Evolutionary conservation across 2,329 filamentous ascomycete genomes (phyloP).

Genomic region (Diaporthe velutina): DNA sequence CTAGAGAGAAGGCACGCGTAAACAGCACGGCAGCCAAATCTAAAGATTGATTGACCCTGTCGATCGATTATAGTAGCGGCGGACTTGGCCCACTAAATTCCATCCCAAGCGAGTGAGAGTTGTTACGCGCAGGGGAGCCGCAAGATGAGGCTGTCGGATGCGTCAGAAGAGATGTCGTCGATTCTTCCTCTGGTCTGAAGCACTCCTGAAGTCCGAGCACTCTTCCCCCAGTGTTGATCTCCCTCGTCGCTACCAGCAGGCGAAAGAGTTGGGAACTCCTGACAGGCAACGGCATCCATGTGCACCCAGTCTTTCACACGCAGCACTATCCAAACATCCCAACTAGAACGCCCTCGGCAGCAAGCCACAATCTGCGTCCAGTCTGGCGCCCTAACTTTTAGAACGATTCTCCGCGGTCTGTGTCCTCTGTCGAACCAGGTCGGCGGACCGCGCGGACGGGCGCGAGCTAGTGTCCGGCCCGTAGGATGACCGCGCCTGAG

Average conservation of each 20-base stretch:
- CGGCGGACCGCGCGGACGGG: background rate
- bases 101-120: background rate
- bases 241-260: slow-evolving; percentile 1
- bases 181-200: no score
- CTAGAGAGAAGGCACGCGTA: background rate
- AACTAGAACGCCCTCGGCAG: background rate
- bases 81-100: background rate
- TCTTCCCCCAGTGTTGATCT: background rate
- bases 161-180: background rate
- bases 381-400: background rate
- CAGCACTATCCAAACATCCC: background rate
- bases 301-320: background rate
- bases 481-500: background rate
- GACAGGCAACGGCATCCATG: slow-evolving; percentile 16
- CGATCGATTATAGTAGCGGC: slow-evolving; percentile 16
- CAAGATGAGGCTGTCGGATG: background rate
- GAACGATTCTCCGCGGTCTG: background rate
- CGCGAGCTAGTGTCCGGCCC: background rate
- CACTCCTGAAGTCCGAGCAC: background rate
- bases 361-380: background rate
- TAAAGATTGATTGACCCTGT: slow-evolving; percentile 8
- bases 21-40: background rate
- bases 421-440: background rate
- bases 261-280: background rate
- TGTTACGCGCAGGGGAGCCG: background rate